These are phyloP conservation scores for Tuber brumale DNA, from an alignment of 495 filamentous ascomycete genomes.

Conservation along the genomic window DNA sequence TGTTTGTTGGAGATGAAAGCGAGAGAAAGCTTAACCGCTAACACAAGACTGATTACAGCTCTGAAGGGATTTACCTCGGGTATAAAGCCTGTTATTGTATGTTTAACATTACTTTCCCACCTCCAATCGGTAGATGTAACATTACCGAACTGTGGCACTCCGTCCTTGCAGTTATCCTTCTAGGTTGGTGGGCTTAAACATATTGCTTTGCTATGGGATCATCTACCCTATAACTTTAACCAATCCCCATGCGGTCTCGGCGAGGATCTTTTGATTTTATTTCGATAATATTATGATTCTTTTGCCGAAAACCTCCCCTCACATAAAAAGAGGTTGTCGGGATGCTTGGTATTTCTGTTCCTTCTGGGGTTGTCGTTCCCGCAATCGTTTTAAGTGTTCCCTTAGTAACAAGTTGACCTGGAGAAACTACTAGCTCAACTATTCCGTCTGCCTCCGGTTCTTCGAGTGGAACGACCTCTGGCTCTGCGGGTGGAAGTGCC, in stretches of 20 bases:
- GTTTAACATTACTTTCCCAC: conserved; percentile 17
- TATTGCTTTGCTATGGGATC: neutral
- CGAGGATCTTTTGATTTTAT: neutral
- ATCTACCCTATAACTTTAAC: neutral
- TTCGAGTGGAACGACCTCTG: neutral
- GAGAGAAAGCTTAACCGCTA: neutral
- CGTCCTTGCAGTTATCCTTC: neutral
- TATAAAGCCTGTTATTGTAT: conserved; percentile 9
- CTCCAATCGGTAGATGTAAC: conserved; percentile 18
- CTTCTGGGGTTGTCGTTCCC: conserved; percentile 9
- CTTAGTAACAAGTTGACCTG: conserved; percentile 13
- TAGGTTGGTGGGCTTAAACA: neutral
- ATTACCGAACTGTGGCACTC: conserved; percentile 2
- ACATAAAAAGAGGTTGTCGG: conserved; percentile 23
- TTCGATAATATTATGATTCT: neutral
- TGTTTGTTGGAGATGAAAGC: neutral
- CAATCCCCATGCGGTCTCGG: neutral
- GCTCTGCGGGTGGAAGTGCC: neutral
- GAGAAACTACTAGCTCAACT: conserved; percentile 3
- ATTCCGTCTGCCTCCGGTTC: conserved; percentile 5
- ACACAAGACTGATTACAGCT: conserved; percentile 5
- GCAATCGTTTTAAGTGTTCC: conserved; percentile 13
- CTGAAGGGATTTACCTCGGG: conserved; percentile 9
- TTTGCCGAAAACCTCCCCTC: conserved; percentile 3
- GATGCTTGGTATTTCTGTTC: conserved; percentile 17